Evolutionary conservation across 495 filamentous ascomycete species (phyloP).

Genomic region (Penicillium parvum): DNA sequence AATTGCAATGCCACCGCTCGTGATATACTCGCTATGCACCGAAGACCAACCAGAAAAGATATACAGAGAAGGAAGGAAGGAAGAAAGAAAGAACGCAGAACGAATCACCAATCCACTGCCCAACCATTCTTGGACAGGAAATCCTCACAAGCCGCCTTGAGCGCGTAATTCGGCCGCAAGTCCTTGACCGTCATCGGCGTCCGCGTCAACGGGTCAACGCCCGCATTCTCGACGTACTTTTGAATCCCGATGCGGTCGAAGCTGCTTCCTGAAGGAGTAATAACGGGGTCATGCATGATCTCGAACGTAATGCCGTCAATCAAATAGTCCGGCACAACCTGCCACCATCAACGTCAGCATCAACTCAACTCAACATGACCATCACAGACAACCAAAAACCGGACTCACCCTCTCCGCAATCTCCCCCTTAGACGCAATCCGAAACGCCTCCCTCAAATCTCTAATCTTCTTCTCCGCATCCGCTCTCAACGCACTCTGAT

Average conservation of each 20-base stretch:
- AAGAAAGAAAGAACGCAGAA: conserved; percentile 6
- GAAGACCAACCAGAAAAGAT: conserved; percentile 6
- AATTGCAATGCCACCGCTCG: conserved; percentile 9
- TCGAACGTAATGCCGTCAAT: conserved; percentile 88
- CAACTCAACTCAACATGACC: background rate
- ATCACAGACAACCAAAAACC: background rate
- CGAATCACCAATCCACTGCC: conserved; percentile 79
- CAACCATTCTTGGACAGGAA: conserved; percentile 87
- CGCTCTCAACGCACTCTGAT: conserved; percentile 37
- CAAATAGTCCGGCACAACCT: conserved; percentile 79
- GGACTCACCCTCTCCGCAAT: conserved; percentile 53
- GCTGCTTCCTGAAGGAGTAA: conserved; percentile 80
- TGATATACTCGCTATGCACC: conserved; percentile 21
- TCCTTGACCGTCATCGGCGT: conserved; percentile 65
- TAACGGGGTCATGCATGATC: conserved; percentile 89
- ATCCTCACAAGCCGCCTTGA: conserved; percentile 78
- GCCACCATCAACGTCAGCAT: conserved; percentile 5
- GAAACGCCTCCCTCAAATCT: conserved; percentile 45
- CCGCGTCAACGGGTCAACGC: conserved; percentile 78
- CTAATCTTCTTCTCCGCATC: conserved; percentile 48
- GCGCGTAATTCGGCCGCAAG: conserved; percentile 75
- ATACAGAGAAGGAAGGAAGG: conserved; percentile 1
- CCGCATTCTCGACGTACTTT: conserved; percentile 73
- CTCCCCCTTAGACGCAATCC: conserved; percentile 53
- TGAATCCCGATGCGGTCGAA: conserved; percentile 87